These are phyloP conservation scores for Daucus carota DNA, from an alignment of 129 eudicot species.

Conservation along the genomic window DNA sequence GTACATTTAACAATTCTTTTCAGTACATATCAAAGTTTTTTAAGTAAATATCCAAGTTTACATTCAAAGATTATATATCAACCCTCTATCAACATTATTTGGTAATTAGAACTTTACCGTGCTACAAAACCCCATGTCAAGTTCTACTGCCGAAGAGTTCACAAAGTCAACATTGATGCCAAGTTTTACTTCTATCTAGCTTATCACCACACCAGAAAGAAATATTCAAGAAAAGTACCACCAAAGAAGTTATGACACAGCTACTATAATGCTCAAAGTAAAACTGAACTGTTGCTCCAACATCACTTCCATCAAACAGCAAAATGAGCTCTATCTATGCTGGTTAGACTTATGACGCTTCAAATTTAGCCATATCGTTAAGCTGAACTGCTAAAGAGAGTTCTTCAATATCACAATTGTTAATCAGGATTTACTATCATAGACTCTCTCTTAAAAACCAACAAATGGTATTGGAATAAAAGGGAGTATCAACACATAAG, in stretches of 20 bases:
- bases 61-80: not conserved
- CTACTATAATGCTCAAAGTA: not conserved
- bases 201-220: not conserved
- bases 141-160: not conserved
- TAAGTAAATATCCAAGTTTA: not conserved
- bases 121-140: not conserved
- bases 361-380: not conserved
- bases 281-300: not conserved
- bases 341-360: not conserved
- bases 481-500: not conserved
- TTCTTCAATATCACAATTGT: not conserved
- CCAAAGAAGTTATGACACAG: not conserved
- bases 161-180: not conserved
- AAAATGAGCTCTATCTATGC: not conserved
- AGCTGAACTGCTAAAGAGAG: not conserved
- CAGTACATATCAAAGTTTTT: not conserved
- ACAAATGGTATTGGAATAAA: not conserved
- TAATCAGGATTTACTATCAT: not conserved
- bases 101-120: not conserved
- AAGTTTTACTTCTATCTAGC: not conserved
- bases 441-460: not conserved
- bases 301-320: not conserved
- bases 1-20: not conserved
- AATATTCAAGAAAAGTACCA: too few relatives aligned
- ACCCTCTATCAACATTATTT: not conserved